Percentiles rank a stretch among this genome's conserved stretches.
Evolutionary conservation across 75 land plant species (phyloP).

Genomic region (Cryptomeria japonica): DNA sequence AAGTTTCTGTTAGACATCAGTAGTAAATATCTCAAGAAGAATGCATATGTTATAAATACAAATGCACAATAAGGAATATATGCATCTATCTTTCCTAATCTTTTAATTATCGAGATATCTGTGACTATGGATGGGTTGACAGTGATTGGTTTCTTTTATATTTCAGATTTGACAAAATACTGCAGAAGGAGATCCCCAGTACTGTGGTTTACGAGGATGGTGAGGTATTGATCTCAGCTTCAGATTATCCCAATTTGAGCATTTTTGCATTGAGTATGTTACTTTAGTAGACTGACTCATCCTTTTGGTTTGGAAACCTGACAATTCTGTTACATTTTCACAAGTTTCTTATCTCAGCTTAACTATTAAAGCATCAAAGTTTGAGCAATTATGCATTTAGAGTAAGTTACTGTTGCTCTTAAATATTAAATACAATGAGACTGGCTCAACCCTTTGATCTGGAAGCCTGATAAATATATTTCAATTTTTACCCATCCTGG

Average conservation of each 20-base stretch:
- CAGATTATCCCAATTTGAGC: background rate
- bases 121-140: background rate
- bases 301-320: background rate
- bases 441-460: background rate
- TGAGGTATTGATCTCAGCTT: background rate
- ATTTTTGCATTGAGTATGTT: background rate
- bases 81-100: background rate
- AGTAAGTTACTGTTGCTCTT: background rate
- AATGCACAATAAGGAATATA: background rate
- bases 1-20: background rate
- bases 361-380: background rate
- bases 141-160: background rate
- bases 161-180: constrained; percentile 46
- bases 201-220: constrained; percentile 46
- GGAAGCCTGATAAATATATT: background rate
- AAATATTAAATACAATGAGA: background rate
- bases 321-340: background rate
- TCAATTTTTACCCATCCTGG: background rate
- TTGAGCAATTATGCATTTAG: background rate
- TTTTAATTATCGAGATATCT: background rate
- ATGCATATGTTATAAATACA: background rate
- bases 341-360: background rate
- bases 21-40: background rate
- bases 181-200: constrained; percentile 45
- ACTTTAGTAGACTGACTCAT: background rate